phyloP scores from a whole-genome alignment of 1,284 basidiomycete genomes.

The Moesziomyces aphidis region DNA sequence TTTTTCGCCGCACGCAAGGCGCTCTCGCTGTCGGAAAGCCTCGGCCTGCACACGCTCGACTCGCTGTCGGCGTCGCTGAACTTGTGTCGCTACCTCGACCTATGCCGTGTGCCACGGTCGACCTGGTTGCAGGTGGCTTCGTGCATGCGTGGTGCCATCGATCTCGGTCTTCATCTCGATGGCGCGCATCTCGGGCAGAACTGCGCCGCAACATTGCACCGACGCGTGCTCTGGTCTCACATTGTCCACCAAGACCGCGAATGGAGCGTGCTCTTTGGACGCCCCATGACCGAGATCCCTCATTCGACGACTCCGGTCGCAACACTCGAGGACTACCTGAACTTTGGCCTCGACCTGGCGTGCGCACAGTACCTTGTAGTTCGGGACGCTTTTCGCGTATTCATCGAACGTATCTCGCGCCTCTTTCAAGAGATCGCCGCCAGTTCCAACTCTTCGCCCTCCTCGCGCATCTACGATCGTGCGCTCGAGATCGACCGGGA shows the following conservation, averaged over 20 bases:
- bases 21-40: conserved; percentile 35
- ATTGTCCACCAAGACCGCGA: conserved; percentile 45
- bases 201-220: conserved; percentile 24
- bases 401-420: conserved; percentile 36
- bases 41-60: conserved; percentile 41
- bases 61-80: conserved; percentile 42
- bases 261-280: conserved; percentile 42
- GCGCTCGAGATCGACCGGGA: conserved; percentile 41
- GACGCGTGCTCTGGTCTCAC: conserved; percentile 42
- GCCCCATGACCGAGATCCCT: conserved; percentile 44
- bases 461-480: conserved; percentile 27
- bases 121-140: conserved; percentile 46
- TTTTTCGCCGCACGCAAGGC: conserved; percentile 46
- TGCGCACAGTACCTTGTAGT: conserved; percentile 43
- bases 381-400: conserved; percentile 31
- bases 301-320: conserved; percentile 32
- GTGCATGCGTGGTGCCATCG: conserved; percentile 43
- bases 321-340: conserved; percentile 31
- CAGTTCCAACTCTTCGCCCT: conserved; percentile 28
- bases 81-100: conserved; percentile 39
- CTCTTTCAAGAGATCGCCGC: conserved; percentile 46
- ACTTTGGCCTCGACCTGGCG: conserved; percentile 27
- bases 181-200: conserved; percentile 38
- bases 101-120: conserved; percentile 36
- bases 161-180: conserved; percentile 35